Evolutionary conservation across 2,329 filamentous ascomycete species (phyloP).

Genomic region (Aspergillus sp.): DNA sequence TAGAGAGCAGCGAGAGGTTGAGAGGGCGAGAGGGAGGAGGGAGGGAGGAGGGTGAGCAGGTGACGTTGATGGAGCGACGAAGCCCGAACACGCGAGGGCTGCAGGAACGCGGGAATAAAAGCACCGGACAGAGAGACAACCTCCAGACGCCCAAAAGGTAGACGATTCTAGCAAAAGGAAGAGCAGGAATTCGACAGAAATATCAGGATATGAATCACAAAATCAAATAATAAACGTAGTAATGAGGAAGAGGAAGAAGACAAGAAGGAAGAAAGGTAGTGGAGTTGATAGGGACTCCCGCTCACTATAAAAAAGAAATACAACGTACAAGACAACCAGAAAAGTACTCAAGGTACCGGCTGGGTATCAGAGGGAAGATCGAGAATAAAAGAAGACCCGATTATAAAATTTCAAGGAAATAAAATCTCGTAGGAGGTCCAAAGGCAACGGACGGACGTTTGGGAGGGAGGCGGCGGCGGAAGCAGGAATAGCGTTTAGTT

Average conservation of each 20-base stretch:
- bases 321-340: not conserved
- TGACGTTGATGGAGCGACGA: slow-evolving; percentile 34
- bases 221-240: not conserved
- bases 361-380: no score
- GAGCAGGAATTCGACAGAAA: not conserved
- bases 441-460: no score
- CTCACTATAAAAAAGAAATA: not conserved
- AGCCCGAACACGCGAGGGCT: slow-evolving; percentile 29
- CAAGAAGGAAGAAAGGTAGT: not conserved
- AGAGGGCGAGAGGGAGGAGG: slow-evolving; percentile 10
- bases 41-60: slow-evolving; percentile 23
- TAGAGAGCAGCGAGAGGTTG: not conserved
- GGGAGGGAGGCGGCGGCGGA: not conserved
- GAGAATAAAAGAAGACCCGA: no score
- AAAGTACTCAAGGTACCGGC: no score
- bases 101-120: slow-evolving; percentile 28
- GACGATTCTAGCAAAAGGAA: slow-evolving; percentile 12
- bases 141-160: slow-evolving; percentile 15
- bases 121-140: slow-evolving; percentile 19
- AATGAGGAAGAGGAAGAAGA: not conserved
- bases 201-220: not conserved
- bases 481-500: slow-evolving; percentile 6
- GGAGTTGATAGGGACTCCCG: no score
- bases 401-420: no score
- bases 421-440: no score